Percentiles rank a stretch among this genome's conserved stretches.
These are phyloP conservation scores for Lupinus albus DNA, from an alignment of 306 rosid species.

Conservation along the genomic window DNA sequence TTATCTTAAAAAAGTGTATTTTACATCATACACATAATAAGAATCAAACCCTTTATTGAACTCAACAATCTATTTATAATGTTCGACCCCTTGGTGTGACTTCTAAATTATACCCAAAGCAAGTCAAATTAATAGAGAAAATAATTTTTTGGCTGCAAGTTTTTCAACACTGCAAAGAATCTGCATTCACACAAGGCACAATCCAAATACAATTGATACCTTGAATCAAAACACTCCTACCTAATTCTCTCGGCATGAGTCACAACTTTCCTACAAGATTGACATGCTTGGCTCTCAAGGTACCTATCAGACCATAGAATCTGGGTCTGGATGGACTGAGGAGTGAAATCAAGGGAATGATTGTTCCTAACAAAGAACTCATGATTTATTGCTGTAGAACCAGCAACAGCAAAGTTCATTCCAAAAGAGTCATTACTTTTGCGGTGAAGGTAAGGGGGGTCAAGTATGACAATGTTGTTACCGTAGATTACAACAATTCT, in stretches of 20 bases:
- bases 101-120: conserved; percentile 9
- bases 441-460: conserved; percentile 58
- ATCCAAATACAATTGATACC: conserved; percentile 21
- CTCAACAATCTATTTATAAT: too few species aligned
- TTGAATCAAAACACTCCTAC: conserved; percentile 8
- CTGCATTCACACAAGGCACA: conserved; percentile 22
- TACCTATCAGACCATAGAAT: conserved; percentile 71
- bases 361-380: conserved; percentile 76
- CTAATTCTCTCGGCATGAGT: conserved; percentile 30
- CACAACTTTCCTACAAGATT: conserved; percentile 21
- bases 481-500: too few species aligned
- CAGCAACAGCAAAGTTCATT: conserved; percentile 89
- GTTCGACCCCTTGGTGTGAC: too few species aligned
- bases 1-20: too few species aligned
- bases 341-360: conserved; percentile 66
- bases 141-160: conserved; percentile 3
- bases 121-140: background rate
- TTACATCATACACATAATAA: too few species aligned
- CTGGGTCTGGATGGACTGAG: conserved; percentile 79
- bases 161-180: conserved; percentile 27
- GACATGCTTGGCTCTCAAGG: conserved; percentile 55
- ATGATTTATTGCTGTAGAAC: conserved; percentile 82
- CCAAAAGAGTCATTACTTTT: conserved; percentile 55
- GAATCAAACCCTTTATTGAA: too few species aligned
- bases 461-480: conserved; percentile 71